Percentiles rank a stretch among this genome's conserved stretches.
phyloP scores from a whole-genome alignment of 2,329 filamentous ascomycete genomes.

The Clathrospora elynae region DNA sequence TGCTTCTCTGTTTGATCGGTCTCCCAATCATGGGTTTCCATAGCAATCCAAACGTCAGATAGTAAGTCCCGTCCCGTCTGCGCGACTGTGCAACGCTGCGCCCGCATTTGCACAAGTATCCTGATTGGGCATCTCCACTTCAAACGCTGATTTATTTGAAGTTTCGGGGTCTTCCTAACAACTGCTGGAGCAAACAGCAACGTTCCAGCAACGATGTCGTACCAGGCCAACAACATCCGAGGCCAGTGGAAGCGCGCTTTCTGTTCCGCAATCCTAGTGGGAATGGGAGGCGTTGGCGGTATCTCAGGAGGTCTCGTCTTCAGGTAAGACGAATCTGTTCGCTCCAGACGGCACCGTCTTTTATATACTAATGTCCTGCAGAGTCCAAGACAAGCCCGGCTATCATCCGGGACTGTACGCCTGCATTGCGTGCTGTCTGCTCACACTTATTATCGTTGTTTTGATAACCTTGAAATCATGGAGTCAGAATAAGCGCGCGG shows the following conservation, averaged over 20 bases:
- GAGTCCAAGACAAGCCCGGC: slow-evolving; percentile 44
- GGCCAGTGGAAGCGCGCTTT: slow-evolving; percentile 89
- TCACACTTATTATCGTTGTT: slow-evolving; percentile 45
- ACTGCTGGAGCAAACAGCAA: slow-evolving; percentile 79
- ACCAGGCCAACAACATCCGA: slow-evolving; percentile 86
- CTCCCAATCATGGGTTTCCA: slow-evolving; percentile 75
- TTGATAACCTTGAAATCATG: slow-evolving; percentile 42
- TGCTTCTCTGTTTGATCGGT: slow-evolving; percentile 67
- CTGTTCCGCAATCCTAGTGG: slow-evolving; percentile 75
- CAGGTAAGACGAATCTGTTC: slow-evolving; percentile 33
- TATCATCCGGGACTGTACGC: slow-evolving; percentile 48
- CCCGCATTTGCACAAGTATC: too few species aligned
- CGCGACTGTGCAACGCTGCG: too few species aligned
- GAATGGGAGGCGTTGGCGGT: slow-evolving; percentile 77
- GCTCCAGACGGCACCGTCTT: not conserved
- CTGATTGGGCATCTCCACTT: too few species aligned
- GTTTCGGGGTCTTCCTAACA: slow-evolving; percentile 77
- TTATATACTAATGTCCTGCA: slow-evolving; percentile 5
- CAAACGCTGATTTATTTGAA: slow-evolving; percentile 41
- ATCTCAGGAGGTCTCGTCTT: slow-evolving; percentile 78
- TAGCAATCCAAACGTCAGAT: slow-evolving; percentile 58
- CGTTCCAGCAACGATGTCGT: slow-evolving; percentile 74
- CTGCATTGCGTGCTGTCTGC: slow-evolving; percentile 46
- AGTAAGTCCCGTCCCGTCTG: not conserved
- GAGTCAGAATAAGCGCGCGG: slow-evolving; percentile 46